phyloP scores from a whole-genome alignment of 345 rosid species.

The Brassica carinata region DNA sequence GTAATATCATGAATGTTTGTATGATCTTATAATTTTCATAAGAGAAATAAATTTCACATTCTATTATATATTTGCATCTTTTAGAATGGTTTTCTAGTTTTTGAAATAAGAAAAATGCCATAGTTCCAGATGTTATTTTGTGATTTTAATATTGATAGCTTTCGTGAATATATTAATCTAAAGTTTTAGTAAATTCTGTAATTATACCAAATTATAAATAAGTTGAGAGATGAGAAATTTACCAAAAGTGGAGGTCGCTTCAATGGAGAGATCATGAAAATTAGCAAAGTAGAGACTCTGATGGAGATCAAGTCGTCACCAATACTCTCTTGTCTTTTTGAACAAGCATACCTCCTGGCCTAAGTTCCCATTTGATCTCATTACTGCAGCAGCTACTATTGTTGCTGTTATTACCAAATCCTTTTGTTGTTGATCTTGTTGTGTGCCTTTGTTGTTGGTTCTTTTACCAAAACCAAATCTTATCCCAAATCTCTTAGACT shows the following conservation, averaged over 20 bases:
- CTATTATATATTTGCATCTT: not conserved
- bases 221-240: slow-evolving; percentile 21
- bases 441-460: slow-evolving; percentile 29
- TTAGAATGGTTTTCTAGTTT: not conserved
- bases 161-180: not conserved
- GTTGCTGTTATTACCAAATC: slow-evolving; percentile 31
- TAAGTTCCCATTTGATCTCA: slow-evolving; percentile 84
- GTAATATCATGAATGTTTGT: not conserved
- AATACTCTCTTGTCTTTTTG: slow-evolving; percentile 62
- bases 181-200: not conserved
- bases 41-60: not conserved
- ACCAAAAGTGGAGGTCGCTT: slow-evolving; percentile 90
- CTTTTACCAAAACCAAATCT: slow-evolving; percentile 54
- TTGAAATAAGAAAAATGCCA: not conserved
- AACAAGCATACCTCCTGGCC: slow-evolving; percentile 96
- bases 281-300: slow-evolving; percentile 71
- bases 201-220: not conserved
- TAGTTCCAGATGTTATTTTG: not conserved
- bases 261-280: slow-evolving; percentile 72
- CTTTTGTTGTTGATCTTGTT: slow-evolving; percentile 40
- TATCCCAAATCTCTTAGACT: slow-evolving; percentile 70
- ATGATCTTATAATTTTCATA: not conserved
- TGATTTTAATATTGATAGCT: not conserved
- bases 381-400: slow-evolving; percentile 25
- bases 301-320: slow-evolving; percentile 57